Base-by-base conservation (phyloP, 441 rosid species). In the Oxalis stricta region DNA sequence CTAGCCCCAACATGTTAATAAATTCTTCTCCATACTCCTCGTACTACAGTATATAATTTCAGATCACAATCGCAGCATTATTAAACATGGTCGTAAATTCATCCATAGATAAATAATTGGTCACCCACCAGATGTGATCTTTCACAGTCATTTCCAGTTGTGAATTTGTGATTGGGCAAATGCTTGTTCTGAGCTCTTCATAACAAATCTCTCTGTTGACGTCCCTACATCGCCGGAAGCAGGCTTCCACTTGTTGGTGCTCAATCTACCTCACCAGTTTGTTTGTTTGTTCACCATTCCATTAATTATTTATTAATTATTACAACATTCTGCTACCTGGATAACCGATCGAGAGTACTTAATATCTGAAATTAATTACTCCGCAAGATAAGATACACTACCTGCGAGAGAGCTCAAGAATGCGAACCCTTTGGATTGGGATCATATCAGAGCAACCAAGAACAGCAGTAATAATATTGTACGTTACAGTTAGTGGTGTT, bases 351-450 rank as follows among this genome's bases (percentile, higher is more conserved):
- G 10, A 10, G 31, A 10, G 5, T 46, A 15, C 12, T 13, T 10
- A 10, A n/a, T n/a, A n/a, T n/a, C 10, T 1, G 8, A 15, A 45
- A n/a, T 20, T 2, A 11, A 28, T 15, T 12, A n/a, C n/a, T n/a
- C n/a, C n/a, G n/a, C n/a, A n/a, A n/a, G 10, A 21, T 2, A 0
- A 14, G 36, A 36, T 5, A 49, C n/a, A 20, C 56, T 71, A 64
- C 94, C 96, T 80, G 84, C 96, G 96, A 49, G 96, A 87, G 51
- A 87, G 96, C 75, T 87, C 94, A 46, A 87, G 82, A 5, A 87
- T 89, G 26, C 95, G 95, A 55, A 69, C 88, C 67, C 96, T 72
- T 51, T 78, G 21, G 95, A 80, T 71, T 75, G 89, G 63, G 94
- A 83, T 48, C 80, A n/a, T 86, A 44, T 81, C 82, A 11, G 86